phyloP scores from a whole-genome alignment of 352 stramenopile genomes.

The Pythium rishiriense region DNA sequence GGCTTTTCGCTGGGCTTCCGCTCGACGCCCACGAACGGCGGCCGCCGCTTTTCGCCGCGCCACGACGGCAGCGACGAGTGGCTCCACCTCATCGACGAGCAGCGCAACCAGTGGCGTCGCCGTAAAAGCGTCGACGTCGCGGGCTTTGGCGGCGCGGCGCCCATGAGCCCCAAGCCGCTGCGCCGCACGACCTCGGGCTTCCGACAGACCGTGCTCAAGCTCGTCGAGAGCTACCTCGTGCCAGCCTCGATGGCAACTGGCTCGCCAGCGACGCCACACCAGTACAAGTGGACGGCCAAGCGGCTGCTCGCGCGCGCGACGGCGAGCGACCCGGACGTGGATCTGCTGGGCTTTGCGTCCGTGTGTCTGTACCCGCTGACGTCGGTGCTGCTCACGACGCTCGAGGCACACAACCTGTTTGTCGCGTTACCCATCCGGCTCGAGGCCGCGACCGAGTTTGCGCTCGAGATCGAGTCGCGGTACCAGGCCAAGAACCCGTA shows the following conservation, averaged over 20 bases:
- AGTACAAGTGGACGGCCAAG: slow-evolving; percentile 40
- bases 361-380: slow-evolving; percentile 57
- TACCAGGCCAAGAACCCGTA: slow-evolving; percentile 80
- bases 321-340: slow-evolving; percentile 41
- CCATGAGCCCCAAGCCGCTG: slow-evolving; percentile 30
- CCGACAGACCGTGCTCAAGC: slow-evolving; percentile 48
- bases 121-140: slow-evolving; percentile 32
- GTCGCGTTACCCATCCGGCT: slow-evolving; percentile 51
- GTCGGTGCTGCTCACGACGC: slow-evolving; percentile 57
- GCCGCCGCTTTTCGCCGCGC: slow-evolving; percentile 16
- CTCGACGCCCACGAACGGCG: no score
- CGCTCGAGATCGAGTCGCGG: slow-evolving; percentile 60
- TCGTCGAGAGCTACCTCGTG: slow-evolving; percentile 46
- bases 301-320: slow-evolving; percentile 36
- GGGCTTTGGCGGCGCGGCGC: not conserved
- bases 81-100: slow-evolving; percentile 57
- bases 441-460: slow-evolving; percentile 52
- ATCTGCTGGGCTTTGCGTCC: slow-evolving; percentile 51
- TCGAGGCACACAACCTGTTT: slow-evolving; percentile 70
- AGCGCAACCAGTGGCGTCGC: slow-evolving; percentile 39
- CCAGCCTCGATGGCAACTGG: not conserved
- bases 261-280: not conserved
- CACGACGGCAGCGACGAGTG: slow-evolving; percentile 36
- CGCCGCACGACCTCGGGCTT: slow-evolving; percentile 53
- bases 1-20: not conserved